Conservation (phyloP, 2,329 filamentous ascomycete species). For the Penicillium freii region DNA sequence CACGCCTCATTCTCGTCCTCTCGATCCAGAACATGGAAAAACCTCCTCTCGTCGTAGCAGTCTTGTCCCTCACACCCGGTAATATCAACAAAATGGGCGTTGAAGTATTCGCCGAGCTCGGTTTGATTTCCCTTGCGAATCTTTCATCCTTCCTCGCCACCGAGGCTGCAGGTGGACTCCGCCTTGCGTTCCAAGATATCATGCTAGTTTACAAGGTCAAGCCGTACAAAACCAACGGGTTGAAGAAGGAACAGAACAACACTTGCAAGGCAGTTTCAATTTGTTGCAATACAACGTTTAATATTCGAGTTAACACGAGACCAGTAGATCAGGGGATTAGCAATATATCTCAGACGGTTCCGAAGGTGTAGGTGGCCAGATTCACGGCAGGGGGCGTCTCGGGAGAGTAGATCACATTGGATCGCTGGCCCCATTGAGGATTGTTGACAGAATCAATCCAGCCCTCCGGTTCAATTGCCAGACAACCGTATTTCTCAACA, state of each 20-base stretch:
- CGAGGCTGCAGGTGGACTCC: no score
- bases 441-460: neutral
- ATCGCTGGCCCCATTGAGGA: neutral
- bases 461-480: neutral
- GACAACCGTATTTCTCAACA: neutral
- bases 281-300: neutral
- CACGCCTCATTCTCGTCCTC: no score
- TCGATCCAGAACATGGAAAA: no score
- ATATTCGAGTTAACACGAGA: neutral
- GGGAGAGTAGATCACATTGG: neutral
- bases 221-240: no score
- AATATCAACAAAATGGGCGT: no score
- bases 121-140: no score
- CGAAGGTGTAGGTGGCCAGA: neutral
- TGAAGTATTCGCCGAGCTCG: no score
- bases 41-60: no score
- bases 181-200: no score
- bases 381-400: neutral
- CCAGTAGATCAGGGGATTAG: no score
- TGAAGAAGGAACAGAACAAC: neutral
- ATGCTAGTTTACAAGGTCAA: neutral
- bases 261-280: neutral
- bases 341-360: neutral
- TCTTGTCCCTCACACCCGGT: no score
- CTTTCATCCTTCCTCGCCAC: no score